Conservation (phyloP, 805 yeast genomes). For the Barnettozyma sucrosica region DNA sequence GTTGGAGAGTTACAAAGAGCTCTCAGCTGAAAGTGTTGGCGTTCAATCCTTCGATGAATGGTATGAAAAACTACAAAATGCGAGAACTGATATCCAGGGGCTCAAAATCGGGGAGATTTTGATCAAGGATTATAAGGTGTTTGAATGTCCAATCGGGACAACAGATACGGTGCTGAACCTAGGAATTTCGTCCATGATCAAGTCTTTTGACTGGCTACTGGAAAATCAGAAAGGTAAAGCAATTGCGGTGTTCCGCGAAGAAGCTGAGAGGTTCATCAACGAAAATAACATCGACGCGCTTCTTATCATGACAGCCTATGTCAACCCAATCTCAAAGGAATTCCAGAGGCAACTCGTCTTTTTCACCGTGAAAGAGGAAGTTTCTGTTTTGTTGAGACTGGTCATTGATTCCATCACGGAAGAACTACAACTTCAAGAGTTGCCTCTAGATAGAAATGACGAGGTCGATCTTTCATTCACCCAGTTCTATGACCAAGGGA, state of each 20-base stretch:
- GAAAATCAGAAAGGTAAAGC: constrained; percentile 10
- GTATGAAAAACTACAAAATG: constrained; percentile 33
- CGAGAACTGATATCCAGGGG: constrained; percentile 61
- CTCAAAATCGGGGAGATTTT: constrained; percentile 57
- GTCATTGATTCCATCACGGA: background rate
- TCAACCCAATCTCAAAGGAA: constrained; percentile 8
- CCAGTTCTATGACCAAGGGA: constrained; percentile 2
- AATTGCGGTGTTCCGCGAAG: constrained; percentile 23
- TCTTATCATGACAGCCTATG: constrained; percentile 44
- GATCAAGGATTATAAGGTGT: constrained; percentile 81
- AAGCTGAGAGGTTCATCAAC: constrained; percentile 28
- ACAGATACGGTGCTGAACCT: constrained; percentile 31
- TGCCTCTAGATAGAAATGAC: constrained; percentile 15
- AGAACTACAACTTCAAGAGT: background rate
- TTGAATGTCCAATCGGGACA: constrained; percentile 33
- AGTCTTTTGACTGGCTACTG: constrained; percentile 42
- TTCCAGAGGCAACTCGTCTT: constrained; percentile 41
- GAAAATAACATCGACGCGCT: constrained; percentile 21
- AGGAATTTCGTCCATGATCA: constrained; percentile 77
- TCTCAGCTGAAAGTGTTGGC: background rate
- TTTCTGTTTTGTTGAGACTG: constrained; percentile 1
- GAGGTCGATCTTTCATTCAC: background rate
- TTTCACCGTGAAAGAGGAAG: background rate
- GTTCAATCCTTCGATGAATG: background rate
- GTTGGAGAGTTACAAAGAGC: constrained; percentile 31